Percentiles rank a stretch among this genome's conserved stretches.
phyloP scores from a whole-genome alignment of 2,329 filamentous ascomycete genomes.

The Fonsecaea pugnacius region DNA sequence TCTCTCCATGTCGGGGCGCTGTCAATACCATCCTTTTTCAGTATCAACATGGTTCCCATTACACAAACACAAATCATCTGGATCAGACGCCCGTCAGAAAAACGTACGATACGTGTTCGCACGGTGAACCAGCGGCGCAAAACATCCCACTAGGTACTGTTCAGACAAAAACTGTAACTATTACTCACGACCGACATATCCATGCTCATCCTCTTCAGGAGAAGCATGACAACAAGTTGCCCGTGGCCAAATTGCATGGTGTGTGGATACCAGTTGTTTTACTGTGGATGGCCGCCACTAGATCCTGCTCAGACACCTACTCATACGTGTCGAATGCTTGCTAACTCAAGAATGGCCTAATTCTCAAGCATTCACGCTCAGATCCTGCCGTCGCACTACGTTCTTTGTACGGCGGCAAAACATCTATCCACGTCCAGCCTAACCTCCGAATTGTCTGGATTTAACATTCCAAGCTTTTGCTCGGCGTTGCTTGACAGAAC shows the following conservation, averaged over 20 bases:
- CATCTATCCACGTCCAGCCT: background rate
- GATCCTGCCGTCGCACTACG: background rate
- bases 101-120: background rate
- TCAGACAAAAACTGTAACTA: background rate
- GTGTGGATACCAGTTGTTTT: background rate
- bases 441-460: background rate
- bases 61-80: background rate
- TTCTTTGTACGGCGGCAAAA: background rate
- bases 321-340: background rate
- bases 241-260: background rate
- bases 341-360: background rate
- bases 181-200: background rate
- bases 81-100: background rate
- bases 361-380: background rate
- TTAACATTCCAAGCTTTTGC: background rate
- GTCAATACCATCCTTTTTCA: background rate
- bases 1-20: background rate
- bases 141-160: background rate
- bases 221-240: background rate
- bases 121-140: background rate
- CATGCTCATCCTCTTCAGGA: background rate
- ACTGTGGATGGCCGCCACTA: background rate
- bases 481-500: background rate
- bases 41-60: background rate
- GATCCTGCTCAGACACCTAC: background rate